Evolutionary conservation across 495 filamentous ascomycete species (phyloP), one percentile per base, ranked within the genome.

Genomic region (Tetracladium marchalianum): DNA sequence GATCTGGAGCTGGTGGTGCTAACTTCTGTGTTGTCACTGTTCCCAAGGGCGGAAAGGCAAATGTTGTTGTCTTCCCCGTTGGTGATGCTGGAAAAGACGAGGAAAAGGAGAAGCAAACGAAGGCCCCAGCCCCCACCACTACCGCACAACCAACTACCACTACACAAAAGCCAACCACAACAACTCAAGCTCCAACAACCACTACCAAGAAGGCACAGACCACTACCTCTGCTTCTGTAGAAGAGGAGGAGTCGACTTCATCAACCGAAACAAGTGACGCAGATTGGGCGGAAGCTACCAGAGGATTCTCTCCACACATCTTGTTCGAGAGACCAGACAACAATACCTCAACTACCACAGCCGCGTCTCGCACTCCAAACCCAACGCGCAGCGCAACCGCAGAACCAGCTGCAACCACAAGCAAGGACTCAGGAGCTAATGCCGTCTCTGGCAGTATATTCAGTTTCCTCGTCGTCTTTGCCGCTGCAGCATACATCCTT

Each of bases 1-100:
- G 64, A 19, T 64, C 62, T 19, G 84, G 85, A 37, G 84, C 82
- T 24, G 83, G 82, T 16, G 81, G 75, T 51, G 82, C 74, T n/a
- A 66, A 71, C 32, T 88, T 85, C 61, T 90, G 85, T 56, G 84
- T 88, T 43, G 85, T 87, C 11, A 87, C 84, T 33, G 77, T 89
- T 13, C 79, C 82, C 31, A 74, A 75, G 48, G 85, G 85, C 39
- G 55, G 60, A 36, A 77, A 67, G 42, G 85, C 84, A 41, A 81
- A 77, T 48, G 75, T 88, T 52, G 77, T 86, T 32, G 78, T 88
- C 13, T 80, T 78, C 41, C 53, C 58, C 12, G 45, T 46, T 41
- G 57, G 49, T 1, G 37, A 37, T n/a, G 51, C 52, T 11, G 35
- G 32, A 19, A 41, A 34, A 4, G 46, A 39, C 8, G 49, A 47